These are phyloP conservation scores for Tolypocladium pustulatum DNA, from an alignment of 2,329 filamentous ascomycete species.

Conservation along the genomic window DNA sequence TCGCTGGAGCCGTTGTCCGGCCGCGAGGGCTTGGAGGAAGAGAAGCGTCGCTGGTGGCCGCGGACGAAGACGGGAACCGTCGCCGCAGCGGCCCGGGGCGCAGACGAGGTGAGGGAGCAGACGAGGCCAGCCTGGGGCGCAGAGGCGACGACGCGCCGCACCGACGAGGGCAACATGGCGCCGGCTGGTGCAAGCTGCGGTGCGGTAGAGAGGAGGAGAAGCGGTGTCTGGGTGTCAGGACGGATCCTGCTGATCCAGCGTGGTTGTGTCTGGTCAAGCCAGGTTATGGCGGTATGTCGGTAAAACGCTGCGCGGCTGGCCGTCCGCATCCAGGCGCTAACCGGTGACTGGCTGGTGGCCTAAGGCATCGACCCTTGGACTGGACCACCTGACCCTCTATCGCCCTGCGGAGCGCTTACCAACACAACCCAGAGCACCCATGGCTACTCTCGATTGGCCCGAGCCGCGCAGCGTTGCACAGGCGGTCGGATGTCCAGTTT, in stretches of 20 bases:
- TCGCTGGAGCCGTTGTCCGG: conserved; percentile 46
- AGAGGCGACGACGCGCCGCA: conserved; percentile 42
- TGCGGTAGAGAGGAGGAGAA: conserved; percentile 7
- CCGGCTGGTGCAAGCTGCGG: conserved; percentile 11
- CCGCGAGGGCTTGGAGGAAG: conserved; percentile 52
- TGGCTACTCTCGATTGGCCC: background rate
- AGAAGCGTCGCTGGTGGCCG: conserved; percentile 43
- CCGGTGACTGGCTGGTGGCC: conserved; percentile 12
- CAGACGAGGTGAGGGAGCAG: conserved; percentile 29
- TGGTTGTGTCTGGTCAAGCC: conserved; percentile 19
- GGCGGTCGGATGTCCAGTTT: background rate
- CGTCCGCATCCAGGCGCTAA: background rate
- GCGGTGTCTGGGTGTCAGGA: conserved; percentile 14
- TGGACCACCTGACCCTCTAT: background rate
- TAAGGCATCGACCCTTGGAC: conserved; percentile 22
- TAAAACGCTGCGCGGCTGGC: background rate
- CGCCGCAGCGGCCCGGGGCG: conserved; percentile 26
- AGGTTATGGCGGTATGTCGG: conserved; percentile 22
- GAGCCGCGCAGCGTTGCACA: background rate
- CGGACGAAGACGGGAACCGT: conserved; percentile 24
- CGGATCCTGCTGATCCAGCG: conserved; percentile 21
- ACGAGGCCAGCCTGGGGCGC: conserved; percentile 33
- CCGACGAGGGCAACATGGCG: conserved; percentile 44
- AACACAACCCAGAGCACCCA: background rate
- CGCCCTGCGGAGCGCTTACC: background rate